Conservation (phyloP, 306 rosid genomes). For the Acmispon strigosus region DNA sequence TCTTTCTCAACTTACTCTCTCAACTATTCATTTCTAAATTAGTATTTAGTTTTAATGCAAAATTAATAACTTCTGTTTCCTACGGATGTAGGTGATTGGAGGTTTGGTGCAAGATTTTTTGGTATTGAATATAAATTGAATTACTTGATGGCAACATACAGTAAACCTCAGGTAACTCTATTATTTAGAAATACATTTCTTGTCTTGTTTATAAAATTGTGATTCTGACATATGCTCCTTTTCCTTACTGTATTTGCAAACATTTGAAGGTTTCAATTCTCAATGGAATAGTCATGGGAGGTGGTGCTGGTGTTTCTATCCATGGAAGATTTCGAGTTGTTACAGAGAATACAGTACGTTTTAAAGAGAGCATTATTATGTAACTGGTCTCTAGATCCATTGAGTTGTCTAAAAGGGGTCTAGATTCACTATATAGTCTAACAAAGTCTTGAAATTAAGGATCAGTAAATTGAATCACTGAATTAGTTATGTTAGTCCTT, state of each 20-base stretch:
- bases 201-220: conserved; percentile 2
- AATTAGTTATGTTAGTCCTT: neutral
- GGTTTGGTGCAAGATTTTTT: conserved; percentile 53
- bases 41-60: neutral
- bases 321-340: conserved; percentile 87
- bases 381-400: neutral
- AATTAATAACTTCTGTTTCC: neutral
- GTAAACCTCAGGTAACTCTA: conserved; percentile 79
- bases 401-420: neutral
- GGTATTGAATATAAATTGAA: conserved; percentile 53
- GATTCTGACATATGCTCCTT: neutral
- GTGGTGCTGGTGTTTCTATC: conserved; percentile 90
- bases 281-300: conserved; percentile 95
- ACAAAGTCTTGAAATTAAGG: neutral
- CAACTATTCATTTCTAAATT: neutral
- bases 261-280: conserved; percentile 78
- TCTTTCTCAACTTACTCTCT: no score
- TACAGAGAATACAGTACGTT: conserved; percentile 78
- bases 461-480: neutral
- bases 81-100: conserved; percentile 62
- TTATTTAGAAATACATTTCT: neutral
- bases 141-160: conserved; percentile 81
- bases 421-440: neutral
- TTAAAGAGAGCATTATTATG: neutral
- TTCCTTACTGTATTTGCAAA: conserved; percentile 21